Evolutionary conservation across 129 eudicot genomes (phyloP).

Genomic region (Centaurea solstitialis): DNA sequence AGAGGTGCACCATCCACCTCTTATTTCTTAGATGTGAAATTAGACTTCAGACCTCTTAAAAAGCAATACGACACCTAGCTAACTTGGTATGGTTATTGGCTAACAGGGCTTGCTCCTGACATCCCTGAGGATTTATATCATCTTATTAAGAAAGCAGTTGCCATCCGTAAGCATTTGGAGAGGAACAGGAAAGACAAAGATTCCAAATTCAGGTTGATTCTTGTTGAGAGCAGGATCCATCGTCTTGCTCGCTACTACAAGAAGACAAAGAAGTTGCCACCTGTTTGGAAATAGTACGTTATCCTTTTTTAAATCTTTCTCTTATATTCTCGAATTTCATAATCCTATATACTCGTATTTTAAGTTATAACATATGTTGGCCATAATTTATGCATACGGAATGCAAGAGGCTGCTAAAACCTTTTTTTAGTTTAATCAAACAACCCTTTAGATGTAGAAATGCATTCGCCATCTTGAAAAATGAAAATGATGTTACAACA

Average conservation of each 20-base stretch:
- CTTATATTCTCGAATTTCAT: neutral
- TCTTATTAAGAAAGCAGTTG: slow-evolving; percentile 69
- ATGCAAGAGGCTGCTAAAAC: neutral
- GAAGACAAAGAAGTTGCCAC: slow-evolving; percentile 77
- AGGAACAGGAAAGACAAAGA: slow-evolving; percentile 79
- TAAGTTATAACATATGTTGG: neutral
- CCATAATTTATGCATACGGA: neutral
- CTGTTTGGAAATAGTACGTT: slow-evolving; percentile 70
- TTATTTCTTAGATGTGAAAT: no score
- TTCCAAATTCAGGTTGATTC: slow-evolving; percentile 65
- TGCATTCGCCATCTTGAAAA: neutral
- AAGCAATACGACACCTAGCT: no score
- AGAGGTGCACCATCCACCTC: no score
- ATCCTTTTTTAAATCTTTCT: neutral
- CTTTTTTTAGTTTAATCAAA: neutral
- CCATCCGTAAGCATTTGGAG: slow-evolving; percentile 66
- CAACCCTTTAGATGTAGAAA: neutral
- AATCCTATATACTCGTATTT: neutral
- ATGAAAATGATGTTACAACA: neutral
- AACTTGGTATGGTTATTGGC: neutral
- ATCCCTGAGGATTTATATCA: slow-evolving; percentile 71
- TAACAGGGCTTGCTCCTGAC: slow-evolving; percentile 72
- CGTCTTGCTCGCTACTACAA: slow-evolving; percentile 74
- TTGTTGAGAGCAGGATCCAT: slow-evolving; percentile 75
- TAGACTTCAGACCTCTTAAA: no score